Evolutionary conservation across 2,329 filamentous ascomycete genomes (phyloP).

Genomic region (Aureobasidium zeae): DNA sequence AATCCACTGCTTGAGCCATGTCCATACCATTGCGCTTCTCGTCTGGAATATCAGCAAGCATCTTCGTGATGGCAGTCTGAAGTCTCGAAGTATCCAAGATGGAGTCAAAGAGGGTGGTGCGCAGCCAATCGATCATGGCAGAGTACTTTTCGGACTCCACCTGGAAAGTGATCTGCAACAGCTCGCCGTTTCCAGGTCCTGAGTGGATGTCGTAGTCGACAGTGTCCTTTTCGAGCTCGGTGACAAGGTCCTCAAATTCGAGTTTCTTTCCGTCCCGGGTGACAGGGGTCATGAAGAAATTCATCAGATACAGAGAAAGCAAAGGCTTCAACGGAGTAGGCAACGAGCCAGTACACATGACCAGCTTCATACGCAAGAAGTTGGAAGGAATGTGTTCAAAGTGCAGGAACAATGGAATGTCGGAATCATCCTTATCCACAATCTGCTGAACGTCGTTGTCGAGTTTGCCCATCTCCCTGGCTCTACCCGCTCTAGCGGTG

Average conservation of each 20-base stretch:
- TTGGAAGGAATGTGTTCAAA: slow-evolving; percentile 91
- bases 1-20: slow-evolving; percentile 54
- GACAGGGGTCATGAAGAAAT: slow-evolving; percentile 91
- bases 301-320: slow-evolving; percentile 73
- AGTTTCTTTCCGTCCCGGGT: slow-evolving; percentile 64
- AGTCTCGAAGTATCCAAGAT: slow-evolving; percentile 68
- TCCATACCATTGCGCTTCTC: slow-evolving; percentile 73
- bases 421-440: slow-evolving; percentile 58
- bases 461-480: slow-evolving; percentile 57
- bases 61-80: slow-evolving; percentile 60
- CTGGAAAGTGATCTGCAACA: slow-evolving; percentile 71
- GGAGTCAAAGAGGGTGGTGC: slow-evolving; percentile 76
- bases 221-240: slow-evolving; percentile 83
- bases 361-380: slow-evolving; percentile 77
- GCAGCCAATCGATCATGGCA: slow-evolving; percentile 72
- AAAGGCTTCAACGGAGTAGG: slow-evolving; percentile 78
- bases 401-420: slow-evolving; percentile 80
- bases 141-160: slow-evolving; percentile 83
- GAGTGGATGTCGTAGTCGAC: slow-evolving; percentile 69
- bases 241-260: slow-evolving; percentile 85
- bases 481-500: slow-evolving; percentile 73
- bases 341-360: slow-evolving; percentile 67
- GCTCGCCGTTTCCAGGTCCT: slow-evolving; percentile 67
- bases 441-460: slow-evolving; percentile 63
- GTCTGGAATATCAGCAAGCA: slow-evolving; percentile 85